Conservation (phyloP, 2,329 filamentous ascomycete species). For the Aureobasidium sp. region DNA sequence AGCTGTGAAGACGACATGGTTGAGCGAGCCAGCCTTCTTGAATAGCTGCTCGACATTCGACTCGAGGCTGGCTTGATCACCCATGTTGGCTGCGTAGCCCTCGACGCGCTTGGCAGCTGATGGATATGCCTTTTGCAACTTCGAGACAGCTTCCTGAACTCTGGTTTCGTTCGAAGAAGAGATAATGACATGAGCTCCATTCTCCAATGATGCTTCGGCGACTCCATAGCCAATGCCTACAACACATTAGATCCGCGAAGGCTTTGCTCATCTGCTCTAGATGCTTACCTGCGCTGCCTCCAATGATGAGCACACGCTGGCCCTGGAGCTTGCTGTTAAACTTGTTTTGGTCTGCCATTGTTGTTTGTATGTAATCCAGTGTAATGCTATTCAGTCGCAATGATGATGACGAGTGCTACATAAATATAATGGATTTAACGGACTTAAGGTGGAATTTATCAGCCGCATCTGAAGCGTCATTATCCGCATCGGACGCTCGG, state of each 20-base stretch:
- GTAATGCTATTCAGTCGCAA: background rate
- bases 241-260: background rate
- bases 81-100: constrained; percentile 45
- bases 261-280: too few species aligned
- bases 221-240: constrained; percentile 56
- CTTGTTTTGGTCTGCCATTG: constrained; percentile 37
- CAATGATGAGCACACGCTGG: constrained; percentile 52
- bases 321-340: constrained; percentile 43
- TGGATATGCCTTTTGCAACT: constrained; percentile 40
- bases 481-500: too few species aligned
- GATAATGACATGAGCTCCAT: constrained; percentile 52
- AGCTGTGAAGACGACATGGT: constrained; percentile 54
- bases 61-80: constrained; percentile 40
- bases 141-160: constrained; percentile 41
- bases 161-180: constrained; percentile 50
- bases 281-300: constrained; percentile 43
- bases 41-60: constrained; percentile 43
- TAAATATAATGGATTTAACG: background rate
- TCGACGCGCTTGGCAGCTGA: constrained; percentile 33
- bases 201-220: constrained; percentile 51
- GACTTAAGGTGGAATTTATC: background rate
- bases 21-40: constrained; percentile 34
- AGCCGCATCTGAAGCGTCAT: background rate
- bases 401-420: background rate
- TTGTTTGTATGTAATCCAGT: background rate